These are phyloP conservation scores for Coprinopsis strossmayeri DNA, from an alignment of 768 basidiomycete genomes.

Conservation along the genomic window DNA sequence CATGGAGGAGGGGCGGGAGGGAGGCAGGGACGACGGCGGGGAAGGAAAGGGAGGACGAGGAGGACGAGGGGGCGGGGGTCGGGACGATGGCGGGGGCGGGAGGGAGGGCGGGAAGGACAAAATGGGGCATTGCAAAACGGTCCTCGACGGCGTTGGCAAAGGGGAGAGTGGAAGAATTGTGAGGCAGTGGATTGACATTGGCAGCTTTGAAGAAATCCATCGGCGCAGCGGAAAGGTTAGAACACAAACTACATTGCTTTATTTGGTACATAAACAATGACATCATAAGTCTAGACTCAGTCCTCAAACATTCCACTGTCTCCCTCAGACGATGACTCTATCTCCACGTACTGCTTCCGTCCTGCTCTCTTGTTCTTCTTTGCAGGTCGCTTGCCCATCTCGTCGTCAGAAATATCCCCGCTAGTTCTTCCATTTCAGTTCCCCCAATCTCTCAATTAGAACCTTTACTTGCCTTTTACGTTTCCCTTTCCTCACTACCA, in stretches of 20 bases:
- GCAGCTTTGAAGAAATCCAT: slow-evolving; percentile 9
- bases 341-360: slow-evolving; percentile 59
- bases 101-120: slow-evolving; percentile 24
- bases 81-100: slow-evolving; percentile 7
- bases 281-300: slow-evolving; percentile 10
- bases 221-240: neutral
- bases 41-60: slow-evolving; percentile 14
- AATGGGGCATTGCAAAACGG: slow-evolving; percentile 36
- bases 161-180: slow-evolving; percentile 18
- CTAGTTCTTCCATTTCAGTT: neutral
- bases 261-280: slow-evolving; percentile 16
- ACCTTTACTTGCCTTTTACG: slow-evolving; percentile 53
- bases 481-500: slow-evolving; percentile 35
- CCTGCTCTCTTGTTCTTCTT: slow-evolving; percentile 49
- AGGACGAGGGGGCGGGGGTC: slow-evolving; percentile 10
- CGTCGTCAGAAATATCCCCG: slow-evolving; percentile 15
- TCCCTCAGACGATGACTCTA: slow-evolving; percentile 41
- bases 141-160: too few relatives aligned
- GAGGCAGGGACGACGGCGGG: slow-evolving; percentile 19
- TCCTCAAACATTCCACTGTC: slow-evolving; percentile 39
- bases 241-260: slow-evolving; percentile 3
- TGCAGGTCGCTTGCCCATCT: slow-evolving; percentile 38
- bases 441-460: slow-evolving; percentile 23
- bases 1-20: slow-evolving; percentile 26
- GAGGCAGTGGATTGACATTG: slow-evolving; percentile 35